phyloP scores from a whole-genome alignment of 495 filamentous ascomycete genomes.

The Penicillium argentinense region DNA sequence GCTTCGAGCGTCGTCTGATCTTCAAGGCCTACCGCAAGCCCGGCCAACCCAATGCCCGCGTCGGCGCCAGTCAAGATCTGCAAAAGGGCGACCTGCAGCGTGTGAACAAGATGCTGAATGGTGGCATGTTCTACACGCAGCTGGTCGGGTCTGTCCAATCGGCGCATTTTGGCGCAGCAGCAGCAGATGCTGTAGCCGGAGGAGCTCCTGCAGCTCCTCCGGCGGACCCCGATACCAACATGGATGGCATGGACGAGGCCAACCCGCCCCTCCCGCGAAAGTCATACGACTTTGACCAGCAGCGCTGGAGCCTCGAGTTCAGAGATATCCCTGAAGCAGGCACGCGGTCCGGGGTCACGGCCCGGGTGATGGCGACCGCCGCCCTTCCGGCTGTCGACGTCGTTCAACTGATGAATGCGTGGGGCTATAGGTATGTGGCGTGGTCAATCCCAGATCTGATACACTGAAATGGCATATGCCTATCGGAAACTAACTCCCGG shows the following conservation, averaged over 20 bases:
- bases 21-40: conserved; percentile 62
- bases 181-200: no score
- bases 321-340: conserved; percentile 54
- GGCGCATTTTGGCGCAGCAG: conserved; percentile 37
- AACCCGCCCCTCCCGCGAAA: neutral
- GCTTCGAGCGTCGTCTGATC: conserved; percentile 61
- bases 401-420: conserved; percentile 46
- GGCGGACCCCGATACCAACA: conserved; percentile 29
- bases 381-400: conserved; percentile 46
- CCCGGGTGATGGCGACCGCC: conserved; percentile 47
- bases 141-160: conserved; percentile 44
- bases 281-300: conserved; percentile 39
- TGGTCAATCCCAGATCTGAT: conserved; percentile 17
- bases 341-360: conserved; percentile 46
- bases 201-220: conserved; percentile 8
- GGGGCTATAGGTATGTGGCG: conserved; percentile 49
- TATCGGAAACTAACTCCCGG: neutral
- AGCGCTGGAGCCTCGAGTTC: conserved; percentile 52
- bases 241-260: conserved; percentile 31
- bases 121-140: conserved; percentile 52
- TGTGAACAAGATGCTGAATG: conserved; percentile 49
- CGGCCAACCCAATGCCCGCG: conserved; percentile 33
- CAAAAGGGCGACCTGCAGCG: conserved; percentile 43
- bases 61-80: conserved; percentile 46
- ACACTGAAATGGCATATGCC: conserved; percentile 8